phyloP scores from a whole-genome alignment of 106 monocot species.

The Cymbidium sinense region DNA sequence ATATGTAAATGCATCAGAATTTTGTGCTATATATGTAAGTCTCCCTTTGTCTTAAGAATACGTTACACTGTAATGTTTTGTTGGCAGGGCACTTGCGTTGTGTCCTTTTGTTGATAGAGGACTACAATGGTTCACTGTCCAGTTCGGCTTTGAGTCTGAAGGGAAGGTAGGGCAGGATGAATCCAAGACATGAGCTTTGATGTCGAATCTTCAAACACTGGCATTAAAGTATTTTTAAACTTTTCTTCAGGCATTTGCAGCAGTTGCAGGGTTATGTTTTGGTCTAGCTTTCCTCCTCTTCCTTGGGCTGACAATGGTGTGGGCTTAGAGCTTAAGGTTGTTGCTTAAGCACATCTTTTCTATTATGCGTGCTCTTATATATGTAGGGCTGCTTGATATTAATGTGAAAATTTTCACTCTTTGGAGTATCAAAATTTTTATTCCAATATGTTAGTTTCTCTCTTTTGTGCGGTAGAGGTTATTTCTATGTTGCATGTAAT shows the following conservation, averaged over 20 bases:
- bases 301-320: conserved; percentile 69
- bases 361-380: no score
- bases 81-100: conserved; percentile 67
- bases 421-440: no score
- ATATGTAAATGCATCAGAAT: no score
- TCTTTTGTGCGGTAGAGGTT: no score
- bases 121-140: conserved; percentile 76
- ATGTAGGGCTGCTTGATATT: no score
- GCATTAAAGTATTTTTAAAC: neutral
- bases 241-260: conserved; percentile 66
- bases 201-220: neutral
- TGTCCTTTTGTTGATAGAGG: conserved; percentile 85
- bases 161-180: conserved; percentile 42
- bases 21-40: neutral
- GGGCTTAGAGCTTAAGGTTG: conserved; percentile 36
- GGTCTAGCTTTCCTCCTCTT: conserved; percentile 59
- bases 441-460: no score
- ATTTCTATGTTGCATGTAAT: no score
- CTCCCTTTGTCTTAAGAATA: neutral
- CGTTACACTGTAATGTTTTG: neutral
- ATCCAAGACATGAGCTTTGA: neutral
- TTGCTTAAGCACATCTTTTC: no score
- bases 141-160: conserved; percentile 74
- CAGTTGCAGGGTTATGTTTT: conserved; percentile 65
- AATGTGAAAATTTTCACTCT: no score